These are phyloP conservation scores for Bauhinia variegata DNA, from an alignment of 306 rosid genomes.

Conservation along the genomic window DNA sequence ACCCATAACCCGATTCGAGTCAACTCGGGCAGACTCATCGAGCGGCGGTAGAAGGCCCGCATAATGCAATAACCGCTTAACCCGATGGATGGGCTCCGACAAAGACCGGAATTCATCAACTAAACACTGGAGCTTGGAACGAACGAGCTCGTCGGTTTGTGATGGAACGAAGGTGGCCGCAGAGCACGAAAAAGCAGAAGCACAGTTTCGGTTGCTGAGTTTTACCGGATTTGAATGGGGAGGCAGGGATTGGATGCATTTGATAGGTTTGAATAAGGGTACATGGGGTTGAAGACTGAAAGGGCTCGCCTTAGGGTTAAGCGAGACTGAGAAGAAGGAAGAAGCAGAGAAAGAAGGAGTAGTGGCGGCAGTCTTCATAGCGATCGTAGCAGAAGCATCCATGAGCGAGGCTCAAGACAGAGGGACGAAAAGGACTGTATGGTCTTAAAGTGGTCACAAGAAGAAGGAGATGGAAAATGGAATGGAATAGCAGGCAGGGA, in stretches of 20 bases:
- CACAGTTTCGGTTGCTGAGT: conserved; percentile 19
- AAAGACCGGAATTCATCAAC: conserved; percentile 59
- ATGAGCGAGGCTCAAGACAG: conserved; percentile 14
- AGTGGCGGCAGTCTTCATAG: conserved; percentile 26
- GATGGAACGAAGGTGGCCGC: conserved; percentile 48
- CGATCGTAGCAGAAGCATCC: conserved; percentile 57
- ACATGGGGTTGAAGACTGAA: conserved; percentile 32
- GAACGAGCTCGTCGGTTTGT: conserved; percentile 37
- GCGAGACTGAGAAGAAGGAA: conserved; percentile 37
- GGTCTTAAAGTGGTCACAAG: conserved; percentile 12
- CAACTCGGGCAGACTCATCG: conserved; percentile 51
- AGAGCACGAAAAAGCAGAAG: conserved; percentile 53
- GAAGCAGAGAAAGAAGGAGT: conserved; percentile 41
- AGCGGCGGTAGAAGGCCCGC: conserved; percentile 50
- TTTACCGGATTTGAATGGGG: conserved; percentile 27
- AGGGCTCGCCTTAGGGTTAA: conserved; percentile 17
- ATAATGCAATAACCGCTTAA: conserved; percentile 60
- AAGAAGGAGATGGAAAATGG: neutral
- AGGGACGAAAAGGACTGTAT: neutral
- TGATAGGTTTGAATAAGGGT: conserved; percentile 47
- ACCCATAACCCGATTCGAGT: conserved; percentile 90
- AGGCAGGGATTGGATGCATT: conserved; percentile 40
- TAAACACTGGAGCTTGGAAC: conserved; percentile 55
- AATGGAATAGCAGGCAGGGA: too few relatives aligned
- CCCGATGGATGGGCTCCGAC: conserved; percentile 66